These are phyloP conservation scores for Cyclotella kingstonii DNA, from an alignment of 108 stramenopile species.

Conservation along the genomic window DNA sequence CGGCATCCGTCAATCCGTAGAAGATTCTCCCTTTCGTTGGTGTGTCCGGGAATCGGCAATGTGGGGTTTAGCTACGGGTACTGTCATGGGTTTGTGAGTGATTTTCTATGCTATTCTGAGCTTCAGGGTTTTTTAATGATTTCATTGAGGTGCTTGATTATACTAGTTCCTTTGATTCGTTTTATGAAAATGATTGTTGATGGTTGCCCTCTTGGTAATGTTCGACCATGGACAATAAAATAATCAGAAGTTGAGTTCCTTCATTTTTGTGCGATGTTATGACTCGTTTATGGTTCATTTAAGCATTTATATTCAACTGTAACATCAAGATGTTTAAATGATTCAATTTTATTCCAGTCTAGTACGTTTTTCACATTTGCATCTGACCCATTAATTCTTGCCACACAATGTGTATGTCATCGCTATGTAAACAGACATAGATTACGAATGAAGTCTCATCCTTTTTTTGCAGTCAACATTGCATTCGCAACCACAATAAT, in stretches of 20 bases:
- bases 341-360: too few relatives aligned
- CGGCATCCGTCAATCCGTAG: conserved; percentile 69
- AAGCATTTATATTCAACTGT: too few relatives aligned
- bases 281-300: background rate
- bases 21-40: conserved; percentile 75
- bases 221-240: too few relatives aligned
- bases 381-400: too few relatives aligned
- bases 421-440: conserved; percentile 74
- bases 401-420: too few relatives aligned
- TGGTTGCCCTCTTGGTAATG: too few relatives aligned
- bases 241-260: too few relatives aligned
- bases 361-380: too few relatives aligned
- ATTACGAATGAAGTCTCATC: conserved; percentile 66
- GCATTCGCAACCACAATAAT: conserved; percentile 57
- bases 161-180: too few relatives aligned
- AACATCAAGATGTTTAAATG: too few relatives aligned
- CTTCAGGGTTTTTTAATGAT: background rate
- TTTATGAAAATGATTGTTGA: too few relatives aligned
- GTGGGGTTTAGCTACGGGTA: conserved; percentile 84
- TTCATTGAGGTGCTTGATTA: background rate
- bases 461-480: conserved; percentile 47
- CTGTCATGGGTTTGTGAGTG: conserved; percentile 78
- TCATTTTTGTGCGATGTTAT: background rate
- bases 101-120: background rate
- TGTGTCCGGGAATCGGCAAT: conserved; percentile 75